phyloP scores from a whole-genome alignment of 768 basidiomycete species.

The Suillus bovinus region DNA sequence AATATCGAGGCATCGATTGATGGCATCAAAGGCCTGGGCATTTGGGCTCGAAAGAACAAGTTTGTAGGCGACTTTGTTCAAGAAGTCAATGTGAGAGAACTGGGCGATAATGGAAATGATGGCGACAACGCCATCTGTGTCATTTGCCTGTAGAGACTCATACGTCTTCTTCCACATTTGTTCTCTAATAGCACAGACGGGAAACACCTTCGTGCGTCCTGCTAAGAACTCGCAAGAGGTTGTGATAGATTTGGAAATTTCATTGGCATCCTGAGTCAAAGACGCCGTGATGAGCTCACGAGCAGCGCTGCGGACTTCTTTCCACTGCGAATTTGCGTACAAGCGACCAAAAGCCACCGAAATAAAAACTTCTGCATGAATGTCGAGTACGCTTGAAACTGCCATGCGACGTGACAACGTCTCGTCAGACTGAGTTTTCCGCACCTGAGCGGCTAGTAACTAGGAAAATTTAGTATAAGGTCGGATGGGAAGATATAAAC shows the following conservation, averaged over 20 bases:
- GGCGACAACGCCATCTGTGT: slow-evolving; percentile 57
- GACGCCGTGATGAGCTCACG: slow-evolving; percentile 40
- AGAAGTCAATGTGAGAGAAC: slow-evolving; percentile 64
- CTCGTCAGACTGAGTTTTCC: slow-evolving; percentile 33
- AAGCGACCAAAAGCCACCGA: slow-evolving; percentile 45
- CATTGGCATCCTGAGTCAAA: slow-evolving; percentile 35
- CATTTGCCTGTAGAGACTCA: slow-evolving; percentile 53
- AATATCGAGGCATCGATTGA: slow-evolving; percentile 60
- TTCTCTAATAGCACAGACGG: slow-evolving; percentile 45
- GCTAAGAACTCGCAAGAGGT: slow-evolving; percentile 37
- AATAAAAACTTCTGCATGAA: slow-evolving; percentile 50
- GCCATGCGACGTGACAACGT: slow-evolving; percentile 27
- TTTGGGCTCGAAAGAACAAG: slow-evolving; percentile 33
- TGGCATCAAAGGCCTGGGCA: slow-evolving; percentile 43
- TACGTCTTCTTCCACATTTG: slow-evolving; percentile 74
- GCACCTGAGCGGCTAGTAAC: slow-evolving; percentile 35
- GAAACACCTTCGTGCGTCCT: slow-evolving; percentile 30
- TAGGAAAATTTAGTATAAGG: slow-evolving; percentile 20
- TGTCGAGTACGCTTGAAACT: slow-evolving; percentile 44
- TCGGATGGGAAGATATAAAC: slow-evolving; percentile 3
- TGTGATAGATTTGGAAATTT: slow-evolving; percentile 31
- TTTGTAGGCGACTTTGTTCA: slow-evolving; percentile 55
- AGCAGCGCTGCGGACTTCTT: slow-evolving; percentile 39
- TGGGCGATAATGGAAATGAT: slow-evolving; percentile 59
- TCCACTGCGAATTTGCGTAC: slow-evolving; percentile 43